Evolutionary conservation across 192 early-diverging fungal species (phyloP), one percentile per base, ranked within the genome.

Genomic region (Phlyctochytrium bullatum): DNA sequence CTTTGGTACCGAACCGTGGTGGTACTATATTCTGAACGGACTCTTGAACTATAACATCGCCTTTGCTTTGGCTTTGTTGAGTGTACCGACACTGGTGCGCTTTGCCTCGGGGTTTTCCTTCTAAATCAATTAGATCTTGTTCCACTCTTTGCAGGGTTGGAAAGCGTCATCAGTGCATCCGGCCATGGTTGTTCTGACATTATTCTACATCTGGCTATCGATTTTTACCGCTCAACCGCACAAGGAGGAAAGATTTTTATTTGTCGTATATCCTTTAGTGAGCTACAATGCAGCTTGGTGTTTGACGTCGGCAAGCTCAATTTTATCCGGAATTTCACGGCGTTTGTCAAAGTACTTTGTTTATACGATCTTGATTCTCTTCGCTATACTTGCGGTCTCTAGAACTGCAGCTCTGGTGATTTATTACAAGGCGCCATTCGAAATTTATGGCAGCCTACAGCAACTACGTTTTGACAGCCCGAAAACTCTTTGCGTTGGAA

Each of bases 241-340:
- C 80, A 98, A 98, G 76, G 97, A 98, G 68, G 97, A 98, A 65
- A 84, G 97, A 2, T 98, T 98, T 66, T 66, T 98, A 66, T 95
- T 81, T 74, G 89, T 97, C 23, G 88, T 89, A 0, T 98, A 96
- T 69, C 97, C 97, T 36, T 67, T 92, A 36, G 73, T 98, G 30
- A 88, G 89, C 71, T 84, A 93, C 36, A 90, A 88, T 63, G 93
- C 91, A 0, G 87, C 91, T 0, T 63, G 96, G 34, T 68, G 12
- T 31, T 28, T 64, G 1, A 68, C 53, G 27, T 66, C 72, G 35
- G 52, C 65, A 29, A 36, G 36, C 35, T 32, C 27, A n/a, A 14
- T 36, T 23, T 10, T 17, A n/a, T 20, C 35, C 25, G 28, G 14
- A 3, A 28, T 69, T 6, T 23, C 59, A 32, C 54, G 25, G 34